Evolutionary conservation across 306 rosid genomes (phyloP).

Genomic region (Oemleria cerasiformis): DNA sequence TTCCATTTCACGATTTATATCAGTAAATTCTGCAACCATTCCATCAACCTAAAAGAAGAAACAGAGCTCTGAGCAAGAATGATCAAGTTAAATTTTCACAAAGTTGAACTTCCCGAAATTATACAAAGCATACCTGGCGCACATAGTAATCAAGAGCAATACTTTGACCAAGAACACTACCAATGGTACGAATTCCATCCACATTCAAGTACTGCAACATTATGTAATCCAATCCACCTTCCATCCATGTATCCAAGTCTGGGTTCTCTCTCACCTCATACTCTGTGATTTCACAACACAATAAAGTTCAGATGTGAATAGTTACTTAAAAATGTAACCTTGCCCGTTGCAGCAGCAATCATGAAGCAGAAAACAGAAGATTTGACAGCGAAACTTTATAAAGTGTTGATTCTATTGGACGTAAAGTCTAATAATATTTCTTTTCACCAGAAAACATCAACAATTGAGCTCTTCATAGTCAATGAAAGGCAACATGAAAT

Average conservation of each 20-base stretch:
- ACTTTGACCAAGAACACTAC: constrained; percentile 97
- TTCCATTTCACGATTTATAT: constrained; percentile 98
- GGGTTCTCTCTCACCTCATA: constrained; percentile 90
- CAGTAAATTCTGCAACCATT: constrained; percentile 98
- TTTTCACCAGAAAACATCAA: neutral
- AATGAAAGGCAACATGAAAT: neutral
- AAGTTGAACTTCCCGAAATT: constrained; percentile 20
- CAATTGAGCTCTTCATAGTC: neutral
- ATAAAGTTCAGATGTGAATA: constrained; percentile 16
- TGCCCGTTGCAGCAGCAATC: neutral
- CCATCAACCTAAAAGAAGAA: constrained; percentile 76
- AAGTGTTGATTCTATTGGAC: neutral
- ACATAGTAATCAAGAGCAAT: constrained; percentile 97
- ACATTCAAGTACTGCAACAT: constrained; percentile 83
- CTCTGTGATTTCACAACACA: constrained; percentile 45
- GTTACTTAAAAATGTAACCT: neutral
- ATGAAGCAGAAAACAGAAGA: neutral
- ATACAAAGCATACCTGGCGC: constrained; percentile 64
- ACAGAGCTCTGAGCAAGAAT: constrained; percentile 8
- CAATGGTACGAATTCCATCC: constrained; percentile 95
- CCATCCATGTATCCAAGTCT: constrained; percentile 82
- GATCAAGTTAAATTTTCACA: constrained; percentile 15
- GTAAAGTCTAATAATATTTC: neutral
- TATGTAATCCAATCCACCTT: constrained; percentile 95
- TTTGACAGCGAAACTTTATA: neutral